Conservation (phyloP, 306 rosid species). For the Astragalus membranaceus region DNA sequence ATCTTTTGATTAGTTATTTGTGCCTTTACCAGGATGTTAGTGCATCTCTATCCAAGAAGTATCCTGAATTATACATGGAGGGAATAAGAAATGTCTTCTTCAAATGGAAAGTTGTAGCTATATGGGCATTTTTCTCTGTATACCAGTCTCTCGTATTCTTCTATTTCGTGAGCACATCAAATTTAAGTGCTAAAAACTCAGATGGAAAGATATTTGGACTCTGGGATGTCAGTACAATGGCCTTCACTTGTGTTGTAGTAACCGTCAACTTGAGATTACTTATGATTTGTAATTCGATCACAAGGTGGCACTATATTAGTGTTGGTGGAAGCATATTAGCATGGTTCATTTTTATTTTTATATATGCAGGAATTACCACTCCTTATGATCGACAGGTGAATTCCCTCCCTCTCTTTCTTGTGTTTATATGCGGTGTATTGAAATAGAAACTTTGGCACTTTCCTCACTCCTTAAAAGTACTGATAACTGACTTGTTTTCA, state of each 20-base stretch:
- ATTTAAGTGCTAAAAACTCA: constrained; percentile 48
- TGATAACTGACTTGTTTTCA: constrained; percentile 9
- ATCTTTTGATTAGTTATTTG: constrained; percentile 18
- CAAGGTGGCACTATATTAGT: constrained; percentile 84
- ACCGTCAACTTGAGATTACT: constrained; percentile 88
- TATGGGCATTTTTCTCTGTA: constrained; percentile 83
- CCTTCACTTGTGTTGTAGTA: constrained; percentile 83
- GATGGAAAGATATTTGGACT: constrained; percentile 76
- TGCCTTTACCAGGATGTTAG: constrained; percentile 79
- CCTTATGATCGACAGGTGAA: constrained; percentile 67
- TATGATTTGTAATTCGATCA: constrained; percentile 78
- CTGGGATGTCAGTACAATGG: constrained; percentile 96
- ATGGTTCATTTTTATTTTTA: constrained; percentile 74
- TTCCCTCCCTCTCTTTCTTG: constrained; percentile 2
- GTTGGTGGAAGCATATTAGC: constrained; percentile 93
- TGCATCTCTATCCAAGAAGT: constrained; percentile 87
- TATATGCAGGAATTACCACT: constrained; percentile 64
- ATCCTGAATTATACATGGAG: constrained; percentile 83
- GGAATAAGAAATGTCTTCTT: constrained; percentile 78
- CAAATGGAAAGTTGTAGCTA: constrained; percentile 86
- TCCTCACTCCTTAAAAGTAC: background rate
- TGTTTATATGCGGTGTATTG: background rate
- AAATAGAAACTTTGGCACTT: constrained; percentile 1
- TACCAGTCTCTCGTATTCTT: constrained; percentile 83
- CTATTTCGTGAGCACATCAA: constrained; percentile 54